Base-by-base conservation (phyloP, 768 basidiomycete genomes). In the Trametes villosa region DNA sequence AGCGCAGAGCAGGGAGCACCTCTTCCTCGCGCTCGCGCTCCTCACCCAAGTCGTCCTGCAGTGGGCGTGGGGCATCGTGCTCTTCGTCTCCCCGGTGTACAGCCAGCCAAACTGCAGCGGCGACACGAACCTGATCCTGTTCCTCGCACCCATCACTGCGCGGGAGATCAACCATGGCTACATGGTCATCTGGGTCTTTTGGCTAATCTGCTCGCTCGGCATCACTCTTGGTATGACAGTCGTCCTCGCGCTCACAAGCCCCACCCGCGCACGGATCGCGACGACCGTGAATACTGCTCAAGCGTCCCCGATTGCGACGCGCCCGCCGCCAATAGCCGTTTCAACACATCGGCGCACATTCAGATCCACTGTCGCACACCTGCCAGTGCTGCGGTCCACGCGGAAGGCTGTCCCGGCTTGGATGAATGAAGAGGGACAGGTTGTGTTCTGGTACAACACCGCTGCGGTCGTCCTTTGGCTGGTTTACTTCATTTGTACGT, bases 41-140 rank as follows among this genome's bases (percentile, higher is more conserved):
- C 61, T 71, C 33, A 61, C 64, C 3, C 70, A 71, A 60, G 70
- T 71, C 22, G 64, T 69, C 8, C 55, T 69, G 9, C 70, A 71
- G 45, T 71, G 70, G 70, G 59, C 70, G 3, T 71, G 70, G 70
- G 68, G 65, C 27, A 53, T 71, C 52, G 42, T 67, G 17, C 60
- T 71, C 30, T 71, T 71, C 42, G 64, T 68, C n/a, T 65, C 68
- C 2, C 60, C 60, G 3, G 30, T 31, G 12, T 71, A 71, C 53
- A 66, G 65, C 53, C 67, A 68, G 49, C 53, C 53, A 9, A 62
- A 60, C 36, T 68, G 67, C 54, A 69, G 60, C 52, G 67, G 59
- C 30, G 46, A 50, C 27, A 71, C 70, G 7, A 27, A 17, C 18
- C 46, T 71, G 36, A 36, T 68, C 24, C 36, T 71, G 29, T 69